Base-by-base conservation (phyloP, 2,329 filamentous ascomycete species). In the Thelonectria discophora region DNA sequence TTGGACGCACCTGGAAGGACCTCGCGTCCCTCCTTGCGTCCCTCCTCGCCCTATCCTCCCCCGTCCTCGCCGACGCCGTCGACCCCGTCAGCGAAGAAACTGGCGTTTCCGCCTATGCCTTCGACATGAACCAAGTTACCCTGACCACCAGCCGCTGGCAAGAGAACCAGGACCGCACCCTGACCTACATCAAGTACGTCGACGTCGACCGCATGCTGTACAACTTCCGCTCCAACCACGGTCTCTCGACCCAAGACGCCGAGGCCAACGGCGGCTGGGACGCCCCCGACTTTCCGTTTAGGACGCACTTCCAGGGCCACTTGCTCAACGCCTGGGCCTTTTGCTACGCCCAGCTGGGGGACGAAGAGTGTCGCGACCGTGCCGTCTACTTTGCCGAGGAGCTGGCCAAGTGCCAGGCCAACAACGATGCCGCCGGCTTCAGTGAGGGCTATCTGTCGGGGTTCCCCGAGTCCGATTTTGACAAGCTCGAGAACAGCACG, bases 201-300 rank as follows among this genome's bases (percentile, higher is more conserved):
- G 77, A 83, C 53, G 65, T 78, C 0, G 77, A 84, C 17, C 76
- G 82, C 1, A 71, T 84, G 2, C 76, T 84, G 17, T 84, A 84
- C 71, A 78, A 78, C 65, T 84, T 84, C 71, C 76, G 82, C 17
- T 64, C 72, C 30, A 84, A 76, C 48, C 82, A 84, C 58, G 73
- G 76, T 17, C 65, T 84, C 1, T 79, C 78, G 3, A 84, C 82
- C 9, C 75, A 80, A 3, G 80, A 79, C 1, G 83, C 82, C 2
- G 63, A 72, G 2, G 50, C 75, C 6, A 82, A 83, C 49, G 81
- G 81, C 2, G 83, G 83, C 2, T 85, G 83, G 83, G 83, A 86
- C 68, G 80, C 80, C 1, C 83, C 83, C 1, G 74, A 80, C 48
- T 85, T 86, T 46, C 83, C 83, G 0, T 86, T 86, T 67, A 78